Base-by-base conservation (phyloP, 2,329 filamentous ascomycete genomes). In the Neoscytalidium dimidiatum region DNA sequence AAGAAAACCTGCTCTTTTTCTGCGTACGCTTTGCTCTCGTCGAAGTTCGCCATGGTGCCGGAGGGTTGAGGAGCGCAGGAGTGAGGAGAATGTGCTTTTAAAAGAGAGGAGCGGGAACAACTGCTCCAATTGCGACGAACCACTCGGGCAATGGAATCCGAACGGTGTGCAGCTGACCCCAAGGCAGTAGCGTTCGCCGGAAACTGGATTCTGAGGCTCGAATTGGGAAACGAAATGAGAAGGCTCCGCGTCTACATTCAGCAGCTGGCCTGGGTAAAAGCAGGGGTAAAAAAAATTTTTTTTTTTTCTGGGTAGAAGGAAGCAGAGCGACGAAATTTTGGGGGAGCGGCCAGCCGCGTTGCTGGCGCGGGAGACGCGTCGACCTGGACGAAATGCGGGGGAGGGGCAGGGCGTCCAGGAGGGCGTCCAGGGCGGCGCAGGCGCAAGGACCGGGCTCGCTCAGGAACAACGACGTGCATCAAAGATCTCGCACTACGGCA, bases 1-100 rank as follows among this genome's bases (percentile, higher is more conserved):
- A 79, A 80, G 67, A 82, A 81, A 62, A 79, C 77, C 29, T 79
- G 75, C 71, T 81, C 80, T 70, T 84, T 79, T 64, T 76, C 72
- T 66, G 78, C 77, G 68, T 84, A 84, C 14, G 81, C 81, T 69
- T 84, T 83, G 61, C 68, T 76, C 65, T 80, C 70, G 68, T 77
- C 74, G 67, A 78, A 78, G 48, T 68, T 67, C 44, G 70, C 68
- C 75, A 78, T 70, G 19, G 71, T 17, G 5, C 11, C 17, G 41
- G 57, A 19, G 14, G 35, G 23, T n/a, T 29, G 17, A 7, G 38
- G 65, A 62, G 28, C 17, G 14, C 6, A 4, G 28, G 17, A 4
- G 33, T 17, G 17, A n/a, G 56, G 23, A 21, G 38, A 11, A 5
- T 9, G 9, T 21, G 56, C 41, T 46, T n/a, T 60, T 60, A 60